phyloP scores from a whole-genome alignment of 768 basidiomycete species.

The Mycena polygramma region DNA sequence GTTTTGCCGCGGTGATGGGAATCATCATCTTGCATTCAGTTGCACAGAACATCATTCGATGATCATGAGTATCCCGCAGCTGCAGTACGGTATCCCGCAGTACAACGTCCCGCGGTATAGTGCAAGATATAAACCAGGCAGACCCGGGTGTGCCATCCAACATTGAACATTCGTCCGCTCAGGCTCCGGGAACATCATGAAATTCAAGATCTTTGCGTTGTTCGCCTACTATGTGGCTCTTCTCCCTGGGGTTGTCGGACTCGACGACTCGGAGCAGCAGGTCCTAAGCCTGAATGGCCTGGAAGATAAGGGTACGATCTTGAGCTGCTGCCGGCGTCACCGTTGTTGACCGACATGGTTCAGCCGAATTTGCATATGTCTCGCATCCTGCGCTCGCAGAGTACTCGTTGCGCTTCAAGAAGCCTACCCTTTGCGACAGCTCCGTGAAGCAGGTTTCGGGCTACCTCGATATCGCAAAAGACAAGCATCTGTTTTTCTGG shows the following conservation, averaged over 20 bases:
- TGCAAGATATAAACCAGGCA: no score
- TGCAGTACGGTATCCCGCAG: no score
- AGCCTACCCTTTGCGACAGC: constrained; percentile 82
- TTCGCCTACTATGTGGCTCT: constrained; percentile 4
- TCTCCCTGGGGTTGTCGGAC: constrained; percentile 1
- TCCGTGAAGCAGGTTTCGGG: constrained; percentile 85
- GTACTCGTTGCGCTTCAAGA: constrained; percentile 70
- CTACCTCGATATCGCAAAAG: constrained; percentile 83
- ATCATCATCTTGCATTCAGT: no score
- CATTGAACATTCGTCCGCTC: no score
- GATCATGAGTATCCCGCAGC: no score
- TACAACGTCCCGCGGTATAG: no score
- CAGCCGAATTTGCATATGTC: constrained; percentile 56
- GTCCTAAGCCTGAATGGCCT: constrained; percentile 5
- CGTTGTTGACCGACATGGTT: background rate
- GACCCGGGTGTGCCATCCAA: no score
- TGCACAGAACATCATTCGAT: no score
- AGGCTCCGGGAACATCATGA: no score
- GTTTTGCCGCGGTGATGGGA: no score
- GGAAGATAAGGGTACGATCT: background rate
- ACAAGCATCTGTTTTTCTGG: constrained; percentile 93
- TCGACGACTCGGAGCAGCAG: constrained; percentile 16
- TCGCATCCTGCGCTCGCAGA: constrained; percentile 62
- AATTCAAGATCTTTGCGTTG: background rate
- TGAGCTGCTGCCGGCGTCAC: background rate